phyloP scores from a whole-genome alignment of 2,329 filamentous ascomycete genomes.

The Xylogone sp. region DNA sequence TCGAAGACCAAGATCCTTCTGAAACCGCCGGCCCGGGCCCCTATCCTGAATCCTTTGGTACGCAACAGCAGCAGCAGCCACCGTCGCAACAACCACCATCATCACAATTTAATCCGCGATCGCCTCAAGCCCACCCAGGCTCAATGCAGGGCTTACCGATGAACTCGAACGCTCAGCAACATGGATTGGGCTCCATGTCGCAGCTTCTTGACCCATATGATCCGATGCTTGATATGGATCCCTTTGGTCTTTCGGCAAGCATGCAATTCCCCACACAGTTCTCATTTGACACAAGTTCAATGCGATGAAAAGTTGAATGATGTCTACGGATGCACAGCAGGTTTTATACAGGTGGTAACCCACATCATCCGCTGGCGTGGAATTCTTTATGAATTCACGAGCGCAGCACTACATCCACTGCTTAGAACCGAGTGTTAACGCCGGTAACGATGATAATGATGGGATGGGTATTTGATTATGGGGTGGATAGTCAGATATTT shows the following conservation, averaged over 20 bases:
- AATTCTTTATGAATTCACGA: not conserved
- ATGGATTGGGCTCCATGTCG: constrained; percentile 34
- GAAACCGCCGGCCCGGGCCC: constrained; percentile 66
- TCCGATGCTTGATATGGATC: constrained; percentile 86
- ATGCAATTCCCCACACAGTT: constrained; percentile 93
- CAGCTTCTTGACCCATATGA: constrained; percentile 69
- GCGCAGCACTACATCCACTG: not conserved
- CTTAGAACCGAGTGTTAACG: not conserved
- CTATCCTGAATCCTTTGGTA: constrained; percentile 56
- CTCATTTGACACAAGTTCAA: constrained; percentile 54
- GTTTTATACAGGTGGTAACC: not conserved
- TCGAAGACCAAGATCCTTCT: constrained; percentile 73
- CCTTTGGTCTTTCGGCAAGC: constrained; percentile 87
- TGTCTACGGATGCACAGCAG: constrained; percentile 19
- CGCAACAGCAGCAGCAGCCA: constrained; percentile 13
- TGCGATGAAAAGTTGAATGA: constrained; percentile 27
- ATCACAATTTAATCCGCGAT: constrained; percentile 12
- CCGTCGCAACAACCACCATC: constrained; percentile 15
- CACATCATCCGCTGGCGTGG: not conserved
- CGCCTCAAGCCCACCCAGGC: constrained; percentile 30
- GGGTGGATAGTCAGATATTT: not conserved
- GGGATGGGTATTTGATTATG: not conserved
- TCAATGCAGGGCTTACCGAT: constrained; percentile 37
- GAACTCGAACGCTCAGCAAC: constrained; percentile 30
- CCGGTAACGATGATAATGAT: not conserved